Evolutionary conservation across 371 early-diverging fungal genomes (phyloP).

Genomic region (Mortierella sp.): DNA sequence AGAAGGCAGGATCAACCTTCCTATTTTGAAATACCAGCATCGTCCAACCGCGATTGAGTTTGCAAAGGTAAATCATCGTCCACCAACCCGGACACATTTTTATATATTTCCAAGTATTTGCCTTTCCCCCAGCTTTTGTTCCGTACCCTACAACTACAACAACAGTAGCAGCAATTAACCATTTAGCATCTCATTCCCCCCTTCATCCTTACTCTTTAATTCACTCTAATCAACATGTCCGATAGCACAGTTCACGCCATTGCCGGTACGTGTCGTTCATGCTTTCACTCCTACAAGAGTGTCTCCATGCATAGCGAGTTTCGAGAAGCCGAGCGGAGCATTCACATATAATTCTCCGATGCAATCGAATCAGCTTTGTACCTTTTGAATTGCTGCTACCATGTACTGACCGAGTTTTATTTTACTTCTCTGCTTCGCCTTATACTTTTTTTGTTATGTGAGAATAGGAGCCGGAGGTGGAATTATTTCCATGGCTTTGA

Average conservation of each 20-base stretch:
- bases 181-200: neutral
- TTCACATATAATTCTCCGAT: no score
- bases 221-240: constrained; percentile 71
- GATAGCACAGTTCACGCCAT: constrained; percentile 95
- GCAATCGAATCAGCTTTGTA: no score
- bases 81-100: neutral
- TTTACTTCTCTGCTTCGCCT: neutral
- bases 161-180: no score
- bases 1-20: neutral
- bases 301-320: no score
- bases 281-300: neutral
- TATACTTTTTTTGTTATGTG: neutral
- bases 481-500: constrained; percentile 92
- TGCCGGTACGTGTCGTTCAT: constrained; percentile 66
- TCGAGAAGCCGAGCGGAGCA: no score
- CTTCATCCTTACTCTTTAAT: constrained; percentile 2
- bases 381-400: no score
- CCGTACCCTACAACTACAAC: neutral
- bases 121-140: constrained; percentile 1
- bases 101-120: neutral
- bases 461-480: constrained; percentile 95
- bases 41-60: neutral
- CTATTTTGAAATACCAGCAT: neutral
- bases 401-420: no score
- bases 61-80: constrained; percentile 2